phyloP scores from a whole-genome alignment of 345 rosid genomes.

The Salix arbutifolia region DNA sequence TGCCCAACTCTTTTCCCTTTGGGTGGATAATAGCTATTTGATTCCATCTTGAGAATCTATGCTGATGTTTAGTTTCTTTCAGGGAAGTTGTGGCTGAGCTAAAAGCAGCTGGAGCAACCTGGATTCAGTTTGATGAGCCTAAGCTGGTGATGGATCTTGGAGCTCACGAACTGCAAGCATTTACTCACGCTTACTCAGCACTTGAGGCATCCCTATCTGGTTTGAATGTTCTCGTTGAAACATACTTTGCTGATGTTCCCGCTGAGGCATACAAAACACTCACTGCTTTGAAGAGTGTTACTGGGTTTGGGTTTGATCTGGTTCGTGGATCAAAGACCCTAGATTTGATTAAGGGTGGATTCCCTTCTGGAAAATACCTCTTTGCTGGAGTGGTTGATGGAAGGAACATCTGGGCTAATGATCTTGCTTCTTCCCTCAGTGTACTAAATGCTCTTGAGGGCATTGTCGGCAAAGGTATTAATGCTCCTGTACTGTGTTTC shows the following conservation, averaged over 20 bases:
- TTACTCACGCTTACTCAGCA: conserved; percentile 70
- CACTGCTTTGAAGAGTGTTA: conserved; percentile 78
- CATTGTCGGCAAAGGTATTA: conserved; percentile 81
- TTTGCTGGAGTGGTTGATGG: conserved; percentile 98
- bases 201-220: conserved; percentile 79
- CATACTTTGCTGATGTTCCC: conserved; percentile 90
- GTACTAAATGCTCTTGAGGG: conserved; percentile 56
- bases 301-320: conserved; percentile 81
- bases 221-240: conserved; percentile 76
- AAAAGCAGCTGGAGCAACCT: conserved; percentile 88
- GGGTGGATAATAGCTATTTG: not conserved
- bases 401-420: conserved; percentile 98
- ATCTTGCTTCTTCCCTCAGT: conserved; percentile 71
- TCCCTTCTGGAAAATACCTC: conserved; percentile 79
- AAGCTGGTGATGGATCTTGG: conserved; percentile 87
- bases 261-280: conserved; percentile 78
- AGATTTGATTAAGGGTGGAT: conserved; percentile 73
- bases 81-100: conserved; percentile 89
- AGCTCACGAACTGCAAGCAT: conserved; percentile 66
- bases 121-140: conserved; percentile 97
- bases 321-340: conserved; percentile 80
- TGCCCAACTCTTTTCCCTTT: not conserved
- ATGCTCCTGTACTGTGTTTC: not conserved
- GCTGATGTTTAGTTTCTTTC: conserved; percentile 7
- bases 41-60: not conserved